These are phyloP conservation scores for Colletotrichum aenigma DNA, from an alignment of 2,329 filamentous ascomycete genomes.

Conservation along the genomic window DNA sequence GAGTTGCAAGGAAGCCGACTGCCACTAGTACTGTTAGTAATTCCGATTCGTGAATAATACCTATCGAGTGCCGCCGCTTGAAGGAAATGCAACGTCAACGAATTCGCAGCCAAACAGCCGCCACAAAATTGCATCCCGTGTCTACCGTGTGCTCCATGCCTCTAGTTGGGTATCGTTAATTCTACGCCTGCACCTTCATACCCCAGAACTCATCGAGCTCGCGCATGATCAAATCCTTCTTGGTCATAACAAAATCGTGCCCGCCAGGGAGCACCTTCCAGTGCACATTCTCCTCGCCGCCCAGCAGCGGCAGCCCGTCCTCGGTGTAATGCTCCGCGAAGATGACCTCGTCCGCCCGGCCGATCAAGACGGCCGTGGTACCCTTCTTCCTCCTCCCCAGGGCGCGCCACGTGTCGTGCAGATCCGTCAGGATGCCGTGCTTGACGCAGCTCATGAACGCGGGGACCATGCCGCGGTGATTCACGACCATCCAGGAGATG, in stretches of 20 bases:
- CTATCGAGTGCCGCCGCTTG: neutral
- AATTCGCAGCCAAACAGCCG: neutral
- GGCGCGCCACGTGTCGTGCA: slow-evolving; percentile 54
- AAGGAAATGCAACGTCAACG: neutral
- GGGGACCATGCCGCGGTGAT: slow-evolving; percentile 63
- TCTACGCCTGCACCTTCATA: neutral
- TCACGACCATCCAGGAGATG: slow-evolving; percentile 61
- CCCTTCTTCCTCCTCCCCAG: slow-evolving; percentile 46
- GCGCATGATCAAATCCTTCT: slow-evolving; percentile 45
- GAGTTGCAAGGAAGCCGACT: neutral
- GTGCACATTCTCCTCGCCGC: slow-evolving; percentile 51
- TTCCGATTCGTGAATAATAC: neutral
- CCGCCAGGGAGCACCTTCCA: slow-evolving; percentile 58
- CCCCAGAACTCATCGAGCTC: slow-evolving; percentile 55
- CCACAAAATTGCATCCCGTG: neutral
- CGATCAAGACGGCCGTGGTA: slow-evolving; percentile 57
- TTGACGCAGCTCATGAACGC: slow-evolving; percentile 64
- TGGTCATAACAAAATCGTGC: slow-evolving; percentile 69
- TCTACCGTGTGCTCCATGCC: neutral
- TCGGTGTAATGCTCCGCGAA: slow-evolving; percentile 51
- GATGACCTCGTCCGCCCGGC: slow-evolving; percentile 56
- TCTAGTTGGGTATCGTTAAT: neutral
- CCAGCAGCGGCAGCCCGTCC: slow-evolving; percentile 55
- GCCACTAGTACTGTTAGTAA: neutral
- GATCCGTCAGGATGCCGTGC: slow-evolving; percentile 56